Conservation (phyloP, 345 rosid species). For the Draba incana region DNA sequence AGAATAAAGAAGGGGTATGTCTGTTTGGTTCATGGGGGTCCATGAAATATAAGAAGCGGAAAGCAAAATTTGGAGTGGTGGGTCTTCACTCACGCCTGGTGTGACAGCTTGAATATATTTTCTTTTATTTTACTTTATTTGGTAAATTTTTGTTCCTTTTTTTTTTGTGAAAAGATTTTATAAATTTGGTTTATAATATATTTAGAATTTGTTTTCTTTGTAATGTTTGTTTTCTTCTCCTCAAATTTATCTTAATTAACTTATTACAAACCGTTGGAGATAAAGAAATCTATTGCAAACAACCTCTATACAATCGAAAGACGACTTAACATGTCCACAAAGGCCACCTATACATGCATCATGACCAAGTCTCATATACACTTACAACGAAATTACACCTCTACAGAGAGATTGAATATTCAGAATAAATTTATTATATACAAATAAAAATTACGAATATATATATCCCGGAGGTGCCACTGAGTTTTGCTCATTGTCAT, state of each 20-base stretch:
- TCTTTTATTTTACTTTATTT: constrained; percentile 1
- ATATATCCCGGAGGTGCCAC: no score
- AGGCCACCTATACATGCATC: constrained; percentile 1
- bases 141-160: background rate
- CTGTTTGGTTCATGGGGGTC: constrained; percentile 44
- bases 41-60: constrained; percentile 37
- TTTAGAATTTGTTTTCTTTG: background rate
- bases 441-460: no score
- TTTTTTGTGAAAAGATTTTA: background rate
- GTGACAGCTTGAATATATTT: constrained; percentile 21
- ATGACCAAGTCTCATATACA: constrained; percentile 22
- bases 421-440: background rate
- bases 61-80: constrained; percentile 42
- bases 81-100: constrained; percentile 39
- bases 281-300: background rate
- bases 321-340: constrained; percentile 17
- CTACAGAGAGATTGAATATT: background rate
- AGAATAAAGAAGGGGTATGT: constrained; percentile 28
- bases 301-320: constrained; percentile 11
- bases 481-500: no score
- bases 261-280: background rate
- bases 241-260: background rate
- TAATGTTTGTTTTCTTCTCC: background rate
- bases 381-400: constrained; percentile 6
- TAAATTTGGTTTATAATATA: background rate